Percentiles rank a stretch among this genome's conserved stretches.
These are phyloP conservation scores for Hypoxylon sp. DNA, from an alignment of 2,329 filamentous ascomycete genomes.

Conservation along the genomic window DNA sequence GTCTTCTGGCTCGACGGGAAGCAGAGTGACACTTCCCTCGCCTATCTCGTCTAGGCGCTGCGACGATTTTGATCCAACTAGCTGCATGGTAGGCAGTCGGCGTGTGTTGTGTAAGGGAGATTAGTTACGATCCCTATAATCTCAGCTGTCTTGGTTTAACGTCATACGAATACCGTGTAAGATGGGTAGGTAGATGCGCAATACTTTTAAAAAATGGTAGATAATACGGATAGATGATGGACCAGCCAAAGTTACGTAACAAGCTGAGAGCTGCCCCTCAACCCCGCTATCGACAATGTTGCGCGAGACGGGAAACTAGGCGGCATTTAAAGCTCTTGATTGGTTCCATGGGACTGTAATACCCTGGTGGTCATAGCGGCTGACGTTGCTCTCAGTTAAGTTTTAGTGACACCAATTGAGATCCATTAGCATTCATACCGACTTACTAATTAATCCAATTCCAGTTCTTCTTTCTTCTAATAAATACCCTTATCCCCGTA, in stretches of 20 bases:
- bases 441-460: background rate
- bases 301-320: background rate
- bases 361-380: background rate
- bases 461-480: background rate
- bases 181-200: conserved; percentile 7
- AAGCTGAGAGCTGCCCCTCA: conserved; percentile 39
- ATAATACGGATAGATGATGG: background rate
- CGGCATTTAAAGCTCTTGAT: background rate
- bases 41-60: conserved; percentile 57
- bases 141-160: background rate
- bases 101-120: background rate
- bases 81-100: conserved; percentile 54
- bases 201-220: background rate
- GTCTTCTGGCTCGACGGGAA: conserved; percentile 62
- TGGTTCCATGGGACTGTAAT: background rate
- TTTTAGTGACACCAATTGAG: conserved; percentile 12
- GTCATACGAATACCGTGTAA: background rate
- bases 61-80: conserved; percentile 58
- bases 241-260: background rate
- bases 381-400: background rate
- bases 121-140: background rate
- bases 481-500: background rate
- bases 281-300: conserved; percentile 27
- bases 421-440: background rate
- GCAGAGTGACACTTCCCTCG: conserved; percentile 59